Evolutionary conservation across 495 filamentous ascomycete species (phyloP), one percentile per base, ranked within the genome.

Genomic region (Talaromyces nanjingensis): DNA sequence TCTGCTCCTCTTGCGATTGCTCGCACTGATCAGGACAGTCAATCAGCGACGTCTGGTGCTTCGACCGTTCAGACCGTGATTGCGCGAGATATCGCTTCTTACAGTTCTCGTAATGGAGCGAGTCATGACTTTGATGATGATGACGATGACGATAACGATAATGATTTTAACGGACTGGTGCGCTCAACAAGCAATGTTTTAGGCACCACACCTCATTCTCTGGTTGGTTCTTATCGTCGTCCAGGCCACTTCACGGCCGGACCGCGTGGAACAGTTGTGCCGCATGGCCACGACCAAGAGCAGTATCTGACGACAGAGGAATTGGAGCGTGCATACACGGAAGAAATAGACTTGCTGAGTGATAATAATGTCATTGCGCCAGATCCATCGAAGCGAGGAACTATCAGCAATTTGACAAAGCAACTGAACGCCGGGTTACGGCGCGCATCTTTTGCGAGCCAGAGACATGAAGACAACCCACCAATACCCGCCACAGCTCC

Each of bases 351-450:
- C 63, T 74, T 97, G 49, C 72, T 96, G 29, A 79, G 87, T 59
- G 91, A 96, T 68, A 94, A 93, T 69, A 78, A 89, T 68, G 71
- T 94, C 63, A 82, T 92, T 14, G 82, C 86, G 7, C 84, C 87
- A 16, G 87, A 89, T 66, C 83, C 87, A 68, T 74, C 77, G 5
- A 74, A 77, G 64, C 60, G 60, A 11, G 67, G 68, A 6, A 12
- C 71, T 8, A 24, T 56, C 3, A 64, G 64, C 18, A 69, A 71
- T 39, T 49, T 73, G 16, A 67, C 70, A 58, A 75, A 71, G 59
- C 71, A 69, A 31, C 29, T 72, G 29, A 75, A 72, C 49, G 72
- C 68, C 4, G 24, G 73, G 14, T 62, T 75, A n/a, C 70, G 68
- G 16, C 66, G 25, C 62, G 53, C 22, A 29, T 22, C 47, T 31